Evolutionary conservation across 345 rosid species (phyloP), one percentile per base, ranked within the genome.

Genomic region (Psidium guajava): DNA sequence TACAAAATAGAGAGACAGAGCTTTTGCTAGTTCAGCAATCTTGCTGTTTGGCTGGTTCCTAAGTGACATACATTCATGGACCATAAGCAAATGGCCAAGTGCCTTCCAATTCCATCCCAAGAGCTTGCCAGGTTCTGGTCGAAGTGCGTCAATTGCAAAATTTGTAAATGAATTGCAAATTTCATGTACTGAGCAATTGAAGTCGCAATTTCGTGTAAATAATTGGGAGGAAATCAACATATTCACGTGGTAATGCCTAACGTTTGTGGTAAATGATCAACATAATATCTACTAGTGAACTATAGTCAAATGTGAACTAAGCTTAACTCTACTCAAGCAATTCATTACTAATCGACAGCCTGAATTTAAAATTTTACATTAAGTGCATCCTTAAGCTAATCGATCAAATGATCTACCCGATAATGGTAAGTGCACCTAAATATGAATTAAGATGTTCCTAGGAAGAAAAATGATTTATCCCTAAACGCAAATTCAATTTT

Each of bases 71-170:
- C 74, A 28, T 61, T 61, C 74, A 14, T 6, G 42, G 74, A 61
- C 74, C 74, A 61, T 28, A 18, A 61, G 27, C 40, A 61, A 28
- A 15, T 32, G 44, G 44, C 44, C 75, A 32, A 28, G 10, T 16
- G 42, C 16, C 3, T 0, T 1, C 5, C 0, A 14, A 1, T 0
- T 1, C 5, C 0, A 14, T 61, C 42, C 21, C 6, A 1, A 59
- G 2, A 59, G 73, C 73, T 59, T 9, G 2, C 36, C 5, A 2
- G 40, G 27, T 61, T 61, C 5, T 3, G 10, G 3, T 6, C 10
- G 1, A 27, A 61, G 10, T 42, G 40, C 74, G 28, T 18, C 73
- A 14, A 61, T 61, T 61, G 74, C 21, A 7, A 28, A 61, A 28
- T 5, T 13, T 0, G 69, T n/a, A 59, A n/a, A n/a, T 15, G 1